These are phyloP conservation scores for Calonectria pseudoturangicola DNA, from an alignment of 2,329 filamentous ascomycete genomes.

Conservation along the genomic window DNA sequence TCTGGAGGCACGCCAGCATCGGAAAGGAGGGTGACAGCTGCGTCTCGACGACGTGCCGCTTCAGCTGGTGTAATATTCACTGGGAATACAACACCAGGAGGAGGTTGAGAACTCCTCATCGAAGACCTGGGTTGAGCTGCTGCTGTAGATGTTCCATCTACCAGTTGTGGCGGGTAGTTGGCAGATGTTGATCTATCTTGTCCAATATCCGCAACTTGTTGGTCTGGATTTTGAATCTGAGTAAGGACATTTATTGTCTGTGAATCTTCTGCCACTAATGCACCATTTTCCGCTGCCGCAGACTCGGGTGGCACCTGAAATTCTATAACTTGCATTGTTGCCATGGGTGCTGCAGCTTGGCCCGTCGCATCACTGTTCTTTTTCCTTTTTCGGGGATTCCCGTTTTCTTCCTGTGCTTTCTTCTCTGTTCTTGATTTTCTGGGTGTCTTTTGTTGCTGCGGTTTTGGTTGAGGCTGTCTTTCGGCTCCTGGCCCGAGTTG, in stretches of 20 bases:
- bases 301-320: constrained; percentile 42
- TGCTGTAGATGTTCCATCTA: constrained; percentile 36
- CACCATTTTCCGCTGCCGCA: constrained; percentile 30
- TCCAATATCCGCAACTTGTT: neutral
- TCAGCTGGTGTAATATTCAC: constrained; percentile 66
- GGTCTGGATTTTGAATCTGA: constrained; percentile 39
- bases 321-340: constrained; percentile 22
- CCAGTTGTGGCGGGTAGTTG: constrained; percentile 45
- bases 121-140: constrained; percentile 39
- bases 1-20: constrained; percentile 70
- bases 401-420: constrained; percentile 53
- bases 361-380: constrained; percentile 52
- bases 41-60: constrained; percentile 68
- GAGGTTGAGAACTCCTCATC: constrained; percentile 35
- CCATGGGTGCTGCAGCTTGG: constrained; percentile 39
- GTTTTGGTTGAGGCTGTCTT: constrained; percentile 50
- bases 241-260: neutral
- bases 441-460: constrained; percentile 49
- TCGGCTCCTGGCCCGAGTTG: constrained; percentile 54
- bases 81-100: constrained; percentile 47
- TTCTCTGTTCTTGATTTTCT: constrained; percentile 56
- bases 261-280: too few relatives aligned
- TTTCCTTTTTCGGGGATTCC: constrained; percentile 55
- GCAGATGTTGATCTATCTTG: constrained; percentile 38
- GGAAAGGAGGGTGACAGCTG: constrained; percentile 68